Evolutionary conservation across 1,284 basidiomycete genomes (phyloP), one percentile per base, ranked within the genome.

Genomic region (Irpex lacteus): DNA sequence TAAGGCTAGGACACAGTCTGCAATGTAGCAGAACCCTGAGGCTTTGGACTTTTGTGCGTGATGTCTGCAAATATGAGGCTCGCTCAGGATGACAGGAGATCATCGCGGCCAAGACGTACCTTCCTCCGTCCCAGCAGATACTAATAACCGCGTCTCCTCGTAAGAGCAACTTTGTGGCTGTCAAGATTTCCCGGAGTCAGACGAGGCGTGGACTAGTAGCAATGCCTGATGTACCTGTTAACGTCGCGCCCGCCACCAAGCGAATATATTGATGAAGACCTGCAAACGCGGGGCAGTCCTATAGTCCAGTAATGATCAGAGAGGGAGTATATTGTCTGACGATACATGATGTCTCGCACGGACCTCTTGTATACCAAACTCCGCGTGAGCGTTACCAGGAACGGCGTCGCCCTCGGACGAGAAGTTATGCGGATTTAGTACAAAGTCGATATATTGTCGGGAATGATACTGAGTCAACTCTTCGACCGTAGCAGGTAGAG

Each of bases 1-100:
- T 61, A 96, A 87, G 0, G 91, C 91, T 0, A 98, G 82, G 2
- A 95, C 87, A 61, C 90, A 90, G 73, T 98, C 96, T 3, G 95
- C 94, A 34, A 98, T 89, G 73, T 98, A 98, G 78, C 96, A 98
- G 76, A 95, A 98, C 0, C 96, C 96, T 2, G 91, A 88, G 0
- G 94, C 94, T 59, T 80, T 81, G 0, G 84, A 80, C 72, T 91
- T 90, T 61, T 86, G 85, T 0, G 90, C 89, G 68, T 95, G 93
- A 68, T 94, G 93, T 71, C 92, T 90, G 62, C 5, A 1, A 26
- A 26, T 26, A 26, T 26, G 26, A 26, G 4, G 26, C 26, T 9
- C 5, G 2, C 5, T 32, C 44, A 47, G 57, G 26, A 26, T 26
- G 26, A 26, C 26, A 26, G 26, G 60, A 58, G 11, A 57, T 34